A percentile compares a stretch with the other conserved stretches of the same genome.
These are phyloP conservation scores for Gleditsia sinensis DNA, from an alignment of 306 rosid genomes.

Conservation along the genomic window DNA sequence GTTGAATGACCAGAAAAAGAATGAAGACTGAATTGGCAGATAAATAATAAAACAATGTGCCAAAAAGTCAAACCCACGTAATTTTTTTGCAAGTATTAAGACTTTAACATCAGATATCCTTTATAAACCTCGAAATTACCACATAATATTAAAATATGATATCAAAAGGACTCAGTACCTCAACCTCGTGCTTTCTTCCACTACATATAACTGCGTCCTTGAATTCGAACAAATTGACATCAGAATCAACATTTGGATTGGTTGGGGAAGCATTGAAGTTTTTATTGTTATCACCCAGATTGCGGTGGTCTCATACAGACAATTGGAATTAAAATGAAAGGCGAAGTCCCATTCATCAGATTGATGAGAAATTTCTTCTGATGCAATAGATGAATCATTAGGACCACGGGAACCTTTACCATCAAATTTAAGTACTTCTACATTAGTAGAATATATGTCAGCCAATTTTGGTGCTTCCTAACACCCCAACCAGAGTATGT, in stretches of 20 bases:
- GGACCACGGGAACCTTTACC: conserved; percentile 35
- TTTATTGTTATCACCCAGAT: conserved; percentile 36
- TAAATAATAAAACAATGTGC: conserved; percentile 26
- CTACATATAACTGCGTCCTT: conserved; percentile 42
- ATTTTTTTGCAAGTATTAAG: conserved; percentile 14
- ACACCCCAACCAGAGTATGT: conserved; percentile 35
- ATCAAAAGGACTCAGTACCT: conserved; percentile 47
- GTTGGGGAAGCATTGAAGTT: conserved; percentile 37
- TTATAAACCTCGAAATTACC: not conserved
- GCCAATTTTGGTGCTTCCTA: conserved; percentile 54
- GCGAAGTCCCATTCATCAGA: conserved; percentile 50
- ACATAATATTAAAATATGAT: conserved; percentile 21
- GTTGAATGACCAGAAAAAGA: conserved; percentile 13
- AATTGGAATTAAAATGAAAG: conserved; percentile 48
- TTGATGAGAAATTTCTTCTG: conserved; percentile 45
- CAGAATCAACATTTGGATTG: conserved; percentile 35
- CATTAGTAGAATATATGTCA: conserved; percentile 30
- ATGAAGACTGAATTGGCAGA: conserved; percentile 16
- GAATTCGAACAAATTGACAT: conserved; percentile 47
- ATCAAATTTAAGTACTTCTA: conserved; percentile 32
- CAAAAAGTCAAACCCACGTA: conserved; percentile 12
- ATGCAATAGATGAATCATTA: conserved; percentile 40
- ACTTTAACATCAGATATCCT: conserved; percentile 29
- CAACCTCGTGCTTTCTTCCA: conserved; percentile 35
- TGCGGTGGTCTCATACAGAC: conserved; percentile 31